Conservation (phyloP, 2,329 filamentous ascomycete species). For the Cadophora sp. region DNA sequence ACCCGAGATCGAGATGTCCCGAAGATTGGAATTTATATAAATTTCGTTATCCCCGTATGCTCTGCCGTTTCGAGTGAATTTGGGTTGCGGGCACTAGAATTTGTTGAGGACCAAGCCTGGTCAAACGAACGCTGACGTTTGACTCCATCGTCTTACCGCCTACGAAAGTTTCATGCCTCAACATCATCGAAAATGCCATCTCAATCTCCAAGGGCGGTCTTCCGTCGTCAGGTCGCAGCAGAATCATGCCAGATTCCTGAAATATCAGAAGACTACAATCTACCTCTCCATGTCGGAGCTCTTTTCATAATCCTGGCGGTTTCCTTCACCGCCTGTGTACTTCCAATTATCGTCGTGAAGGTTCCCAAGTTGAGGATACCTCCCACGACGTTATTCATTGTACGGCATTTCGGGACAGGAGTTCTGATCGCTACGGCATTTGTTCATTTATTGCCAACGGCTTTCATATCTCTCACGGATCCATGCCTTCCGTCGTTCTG, state of each 20-base stretch:
- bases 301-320: constrained; percentile 21
- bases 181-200: constrained; percentile 6
- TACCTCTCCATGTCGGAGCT: constrained; percentile 18
- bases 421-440: constrained; percentile 85
- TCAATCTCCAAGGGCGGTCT: constrained; percentile 8
- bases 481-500: constrained; percentile 41
- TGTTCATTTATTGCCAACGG: constrained; percentile 69
- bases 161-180: not conserved
- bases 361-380: constrained; percentile 10
- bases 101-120: not conserved
- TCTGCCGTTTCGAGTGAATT: not conserved
- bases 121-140: not conserved
- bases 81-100: not conserved
- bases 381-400: constrained; percentile 7
- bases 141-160: not conserved
- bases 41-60: not conserved
- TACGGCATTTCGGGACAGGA: constrained; percentile 69
- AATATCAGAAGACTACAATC: constrained; percentile 15
- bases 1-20: constrained; percentile 9
- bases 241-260: constrained; percentile 7
- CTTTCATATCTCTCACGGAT: constrained; percentile 64
- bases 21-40: constrained; percentile 7
- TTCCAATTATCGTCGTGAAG: constrained; percentile 14
- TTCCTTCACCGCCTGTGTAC: constrained; percentile 17
- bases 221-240: not conserved